Evolutionary conservation across 495 filamentous ascomycete genomes (phyloP), one percentile per base, ranked within the genome.

Genomic region (Collariella sp.): DNA sequence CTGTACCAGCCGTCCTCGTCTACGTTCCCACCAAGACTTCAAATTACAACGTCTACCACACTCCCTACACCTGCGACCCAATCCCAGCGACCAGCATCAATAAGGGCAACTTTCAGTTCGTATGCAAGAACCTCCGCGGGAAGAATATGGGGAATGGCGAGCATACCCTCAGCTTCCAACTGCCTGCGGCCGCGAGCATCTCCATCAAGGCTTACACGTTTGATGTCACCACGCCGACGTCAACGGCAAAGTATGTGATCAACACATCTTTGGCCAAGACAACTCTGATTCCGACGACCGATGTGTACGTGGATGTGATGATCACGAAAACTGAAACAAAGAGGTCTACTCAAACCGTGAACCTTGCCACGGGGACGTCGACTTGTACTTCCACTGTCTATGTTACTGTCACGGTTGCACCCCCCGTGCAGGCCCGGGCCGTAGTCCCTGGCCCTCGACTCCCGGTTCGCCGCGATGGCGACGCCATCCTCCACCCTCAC

Each of bases 61-160:
- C 11, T 7, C 11, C 11, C 39, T 41, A 41, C 39, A 41, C 39
- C 41, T 54, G 52, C 34, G 52, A 54, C 15, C 52, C 52, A 7
- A 34, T 54, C 18, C 52, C 52, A 5, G 52, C 31, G 12, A 42
- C 52, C 18, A 54, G 52, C 52, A 46, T 54, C 42, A 54, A 54
- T 34, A 47, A 46, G 52, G 52, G 41, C 52, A 47, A 54, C 52
- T 54, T 46, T 33, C 41, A 54, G 52, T 38, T 54, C 33, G 26
- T 42, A 3, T 54, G 52, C 52, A 38, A 46, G 52, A 47, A 2
- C 10, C 40, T 54, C 33, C 7, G 23, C n/a, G 52, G 26, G 16
- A 54, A 41, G 29, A 18, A 24, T 6, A 20, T 54, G 52, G 52
- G 42, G 7, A 2, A 15, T 13, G 52, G 52, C 42, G 39, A 15